A percentile compares a stretch with the other conserved stretches of the same genome.
Conservation (phyloP, 2,329 filamentous ascomycete genomes). For the Arthrobotrys sinensis region DNA sequence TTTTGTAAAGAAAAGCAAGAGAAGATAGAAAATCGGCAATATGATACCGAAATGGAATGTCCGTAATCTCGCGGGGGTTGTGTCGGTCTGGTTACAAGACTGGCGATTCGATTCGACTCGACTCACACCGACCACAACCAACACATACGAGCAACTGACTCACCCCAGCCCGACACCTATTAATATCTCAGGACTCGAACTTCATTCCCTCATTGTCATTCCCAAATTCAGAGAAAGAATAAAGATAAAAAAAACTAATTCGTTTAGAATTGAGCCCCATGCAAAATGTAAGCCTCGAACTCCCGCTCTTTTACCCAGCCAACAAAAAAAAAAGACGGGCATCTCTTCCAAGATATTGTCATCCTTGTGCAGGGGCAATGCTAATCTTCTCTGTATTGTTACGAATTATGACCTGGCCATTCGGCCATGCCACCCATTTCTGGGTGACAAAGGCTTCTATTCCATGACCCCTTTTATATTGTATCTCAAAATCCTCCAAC, state of each 20-base stretch:
- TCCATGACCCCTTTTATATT: conserved; percentile 29
- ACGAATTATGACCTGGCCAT: conserved; percentile 27
- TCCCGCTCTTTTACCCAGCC: conserved; percentile 4
- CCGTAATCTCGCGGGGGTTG: too few species aligned
- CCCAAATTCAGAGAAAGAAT: conserved; percentile 4
- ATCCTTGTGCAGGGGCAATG: conserved; percentile 79
- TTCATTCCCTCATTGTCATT: not conserved
- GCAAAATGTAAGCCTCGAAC: conserved; percentile 8
- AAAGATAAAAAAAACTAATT: not conserved
- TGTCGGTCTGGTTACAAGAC: too few species aligned
- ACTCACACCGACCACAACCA: too few species aligned
- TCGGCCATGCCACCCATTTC: conserved; percentile 29
- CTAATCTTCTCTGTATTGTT: conserved; percentile 81
- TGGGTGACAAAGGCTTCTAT: not conserved
- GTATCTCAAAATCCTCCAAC: conserved; percentile 67
- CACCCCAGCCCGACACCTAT: too few species aligned
- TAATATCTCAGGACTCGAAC: too few species aligned
- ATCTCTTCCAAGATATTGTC: conserved; percentile 9
- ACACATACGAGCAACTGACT: too few species aligned
- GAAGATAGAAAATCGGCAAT: too few species aligned
- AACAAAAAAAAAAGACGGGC: conserved; percentile 7
- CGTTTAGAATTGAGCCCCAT: not conserved
- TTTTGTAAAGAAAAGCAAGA: too few species aligned
- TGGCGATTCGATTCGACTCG: too few species aligned
- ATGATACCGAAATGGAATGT: too few species aligned